Evolutionary conservation across 2,329 filamentous ascomycete genomes (phyloP), one percentile per base, ranked within the genome.

Genomic region (Tolypocladium pustulatum): DNA sequence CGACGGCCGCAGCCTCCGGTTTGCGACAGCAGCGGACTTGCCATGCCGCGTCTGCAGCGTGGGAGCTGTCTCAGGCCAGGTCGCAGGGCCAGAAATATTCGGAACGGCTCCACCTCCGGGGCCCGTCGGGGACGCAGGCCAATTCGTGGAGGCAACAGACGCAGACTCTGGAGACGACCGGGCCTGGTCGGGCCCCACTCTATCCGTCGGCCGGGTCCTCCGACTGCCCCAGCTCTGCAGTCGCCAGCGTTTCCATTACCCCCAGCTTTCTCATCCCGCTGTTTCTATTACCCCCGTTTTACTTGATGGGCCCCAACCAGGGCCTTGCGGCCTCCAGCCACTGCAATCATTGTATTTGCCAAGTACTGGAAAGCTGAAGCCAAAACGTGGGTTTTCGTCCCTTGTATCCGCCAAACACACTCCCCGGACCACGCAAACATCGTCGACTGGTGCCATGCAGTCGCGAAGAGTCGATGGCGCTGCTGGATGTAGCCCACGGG

Each of bases 241-340:
- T 8, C 15, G 57, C 10, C 13, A 52, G 51, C 56, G 57, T 72
- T 72, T 72, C 66, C 62, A 72, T 72, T 72, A 72, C 70, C 69
- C 69, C 69, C 69, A 71, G 67, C 59, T 71, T 72, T 66, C 65
- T 63, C 62, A 61, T 57, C 60, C 58, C 59, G 59, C 59, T 58
- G 65, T 70, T 70, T 70, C 63, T 54, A 69, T 71, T 73, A 73
- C 71, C 69, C 69, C 69, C 69, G 65, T 66, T 67, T 73, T 74
- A 73, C 72, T 67, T 73, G 67, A 72, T 73, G 55, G 52, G 54
- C 17, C 25, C 38, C 54, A 46, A 30, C 41, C n/a, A 25, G 13
- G 41, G 41, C 41, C 15, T 46, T n/a, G n/a, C 41, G n/a, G 6
- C 27, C 27, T n/a, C 46, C 27, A 52, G 49, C 49, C 49, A 32